A percentile compares a stretch with the other conserved stretches of the same genome.
These are phyloP conservation scores for Coleophoma eucalyptorum DNA, from an alignment of 2,329 filamentous ascomycete species.

Conservation along the genomic window DNA sequence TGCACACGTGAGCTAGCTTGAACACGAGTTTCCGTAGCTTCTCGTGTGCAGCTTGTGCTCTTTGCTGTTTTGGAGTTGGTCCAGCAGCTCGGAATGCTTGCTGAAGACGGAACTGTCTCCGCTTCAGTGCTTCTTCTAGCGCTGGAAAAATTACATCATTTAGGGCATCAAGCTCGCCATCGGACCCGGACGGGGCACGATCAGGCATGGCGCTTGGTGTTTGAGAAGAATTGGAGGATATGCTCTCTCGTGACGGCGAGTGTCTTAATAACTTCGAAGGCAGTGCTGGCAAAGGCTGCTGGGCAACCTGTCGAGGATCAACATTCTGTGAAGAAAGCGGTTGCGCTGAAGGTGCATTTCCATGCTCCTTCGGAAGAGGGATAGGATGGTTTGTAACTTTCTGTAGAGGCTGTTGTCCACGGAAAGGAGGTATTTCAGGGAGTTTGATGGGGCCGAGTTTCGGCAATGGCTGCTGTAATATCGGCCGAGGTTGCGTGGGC, in stretches of 20 bases:
- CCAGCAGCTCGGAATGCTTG: slow-evolving; percentile 30
- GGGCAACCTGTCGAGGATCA: slow-evolving; percentile 19
- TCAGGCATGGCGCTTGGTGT: slow-evolving; percentile 50
- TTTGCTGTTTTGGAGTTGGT: slow-evolving; percentile 59
- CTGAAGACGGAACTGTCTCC: slow-evolving; percentile 60
- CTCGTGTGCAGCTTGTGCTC: slow-evolving; percentile 72
- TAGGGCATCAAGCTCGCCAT: slow-evolving; percentile 77
- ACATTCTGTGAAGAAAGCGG: slow-evolving; percentile 19
- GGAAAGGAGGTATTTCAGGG: slow-evolving; percentile 31
- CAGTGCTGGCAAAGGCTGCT: slow-evolving; percentile 25
- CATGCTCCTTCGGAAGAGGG: slow-evolving; percentile 20
- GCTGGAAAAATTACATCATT: slow-evolving; percentile 92
- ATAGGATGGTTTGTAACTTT: slow-evolving; percentile 24
- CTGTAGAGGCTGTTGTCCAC: slow-evolving; percentile 24
- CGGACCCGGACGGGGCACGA: slow-evolving; percentile 51
- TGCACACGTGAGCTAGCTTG: slow-evolving; percentile 79
- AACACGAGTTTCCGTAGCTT: slow-evolving; percentile 76
- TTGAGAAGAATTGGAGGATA: slow-evolving; percentile 18
- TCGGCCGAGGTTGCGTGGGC: slow-evolving; percentile 18
- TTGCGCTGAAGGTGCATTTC: slow-evolving; percentile 13
- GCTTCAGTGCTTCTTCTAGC: slow-evolving; percentile 83
- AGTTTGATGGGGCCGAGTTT: slow-evolving; percentile 30
- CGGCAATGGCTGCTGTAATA: slow-evolving; percentile 28
- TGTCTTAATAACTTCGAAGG: slow-evolving; percentile 27
- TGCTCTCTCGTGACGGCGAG: slow-evolving; percentile 24